A percentile compares a stretch with the other conserved stretches of the same genome.
Evolutionary conservation across 805 yeast species (phyloP).

Genomic region (Scheffersomyces amazonensis): DNA sequence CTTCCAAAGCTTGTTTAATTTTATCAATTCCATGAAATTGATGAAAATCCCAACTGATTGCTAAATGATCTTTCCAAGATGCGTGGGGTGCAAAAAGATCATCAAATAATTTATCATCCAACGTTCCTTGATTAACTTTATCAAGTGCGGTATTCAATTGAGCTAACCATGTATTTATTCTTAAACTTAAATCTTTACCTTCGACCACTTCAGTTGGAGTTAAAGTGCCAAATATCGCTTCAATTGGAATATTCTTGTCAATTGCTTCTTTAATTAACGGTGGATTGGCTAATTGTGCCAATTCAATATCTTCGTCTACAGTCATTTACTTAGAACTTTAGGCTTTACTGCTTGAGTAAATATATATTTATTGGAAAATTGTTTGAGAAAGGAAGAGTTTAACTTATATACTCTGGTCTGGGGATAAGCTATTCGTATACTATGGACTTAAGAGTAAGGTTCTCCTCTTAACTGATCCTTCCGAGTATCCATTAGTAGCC

Average conservation of each 20-base stretch:
- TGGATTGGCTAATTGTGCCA: constrained; percentile 13
- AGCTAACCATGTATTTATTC: constrained; percentile 26
- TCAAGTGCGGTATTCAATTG: constrained; percentile 23
- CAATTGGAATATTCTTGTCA: constrained; percentile 9
- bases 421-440: too few species aligned
- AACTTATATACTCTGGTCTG: too few species aligned
- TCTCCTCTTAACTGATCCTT: too few species aligned
- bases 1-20: constrained; percentile 15
- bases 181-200: constrained; percentile 14
- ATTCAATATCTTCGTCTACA: constrained; percentile 7
- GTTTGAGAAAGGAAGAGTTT: too few species aligned
- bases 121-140: too few species aligned
- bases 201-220: constrained; percentile 22
- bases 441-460: too few species aligned
- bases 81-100: too few species aligned
- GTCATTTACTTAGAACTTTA: too few species aligned
- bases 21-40: constrained; percentile 26
- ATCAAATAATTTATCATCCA: constrained; percentile 15
- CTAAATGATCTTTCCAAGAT: constrained; percentile 37
- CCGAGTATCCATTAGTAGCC: too few species aligned
- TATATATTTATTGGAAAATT: too few species aligned
- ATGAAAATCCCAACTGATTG: constrained; percentile 29
- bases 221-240: constrained; percentile 16
- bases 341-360: too few species aligned
- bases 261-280: constrained; percentile 12